Base-by-base conservation (phyloP, 2,329 filamentous ascomycete genomes). In the Fusarium temperatum region DNA sequence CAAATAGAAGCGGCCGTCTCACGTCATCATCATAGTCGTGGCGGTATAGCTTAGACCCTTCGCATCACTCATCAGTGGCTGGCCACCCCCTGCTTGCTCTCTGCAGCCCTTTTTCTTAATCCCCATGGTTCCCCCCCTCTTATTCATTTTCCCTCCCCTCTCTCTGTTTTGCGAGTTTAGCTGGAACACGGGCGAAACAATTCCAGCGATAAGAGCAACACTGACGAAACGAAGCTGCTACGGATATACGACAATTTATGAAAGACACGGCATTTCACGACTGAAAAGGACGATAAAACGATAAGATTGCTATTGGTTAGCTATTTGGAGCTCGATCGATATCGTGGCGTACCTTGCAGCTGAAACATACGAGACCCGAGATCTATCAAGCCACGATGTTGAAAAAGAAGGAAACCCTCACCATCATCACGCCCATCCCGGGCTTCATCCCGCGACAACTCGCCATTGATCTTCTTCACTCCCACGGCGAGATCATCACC, bases 381-480 rank as follows among this genome's bases (percentile, higher is more conserved):
- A 54, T 54, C 51, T n/a, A 54, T 54, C 35, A 54, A 53, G 60
- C 61, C 71, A 83, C 80, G 68, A 89, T 90, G 84, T 81, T 90
- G 70, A 85, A 87, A 74, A 93, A 90, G 80, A 92, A 91, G 79
- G 88, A 90, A 72, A 85, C 87, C 32, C 91, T 92, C 81, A 93
- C 90, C 32, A 88, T 92, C 74, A 88, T 93, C 79, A 93, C 91
- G 65, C 90, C 91, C 51, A 92, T 93, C 57, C 91, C 91, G 38
- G 85, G 87, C 78, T 91, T 90, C 81, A 92, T 93, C 73, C 91
- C 91, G 24, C 90, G 91, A 70, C 90, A 93, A 80, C 87, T 93
- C 62, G 91, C 91, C 74, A 87, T 93, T 82, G 91, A 93, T 79
- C 92, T 93, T 79, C 88, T 93, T 65, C 91, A 93, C 80, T 89